A percentile compares a stretch with the other conserved stretches of the same genome.
Evolutionary conservation across 2,329 filamentous ascomycete genomes (phyloP).

Genomic region (Fusarium siculi): DNA sequence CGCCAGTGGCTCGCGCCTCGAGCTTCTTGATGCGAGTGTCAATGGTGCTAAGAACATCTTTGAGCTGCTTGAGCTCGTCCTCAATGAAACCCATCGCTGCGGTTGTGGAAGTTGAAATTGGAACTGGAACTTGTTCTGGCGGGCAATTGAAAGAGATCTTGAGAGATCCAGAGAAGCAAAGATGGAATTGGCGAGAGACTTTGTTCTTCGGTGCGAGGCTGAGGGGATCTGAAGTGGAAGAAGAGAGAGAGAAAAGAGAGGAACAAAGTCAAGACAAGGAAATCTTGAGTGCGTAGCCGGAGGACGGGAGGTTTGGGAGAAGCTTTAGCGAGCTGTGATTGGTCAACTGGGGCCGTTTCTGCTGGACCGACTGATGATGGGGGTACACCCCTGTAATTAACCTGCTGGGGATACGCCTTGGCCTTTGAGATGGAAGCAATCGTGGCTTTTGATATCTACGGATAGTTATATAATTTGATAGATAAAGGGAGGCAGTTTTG

Average conservation of each 20-base stretch:
- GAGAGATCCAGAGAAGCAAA: constrained; percentile 24
- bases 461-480: background rate
- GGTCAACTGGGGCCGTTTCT: constrained; percentile 28
- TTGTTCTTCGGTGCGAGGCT: constrained; percentile 27
- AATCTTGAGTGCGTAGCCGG: constrained; percentile 47
- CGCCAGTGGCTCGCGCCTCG: constrained; percentile 75
- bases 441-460: constrained; percentile 29
- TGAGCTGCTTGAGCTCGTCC: constrained; percentile 86
- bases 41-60: constrained; percentile 83
- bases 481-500: background rate
- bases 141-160: constrained; percentile 28
- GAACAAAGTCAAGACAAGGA: constrained; percentile 40
- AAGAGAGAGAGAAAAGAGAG: constrained; percentile 33
- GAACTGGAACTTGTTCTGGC: constrained; percentile 24
- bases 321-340: constrained; percentile 42
- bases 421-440: constrained; percentile 4
- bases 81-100: constrained; percentile 87
- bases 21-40: constrained; percentile 88
- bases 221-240: constrained; percentile 16
- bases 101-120: constrained; percentile 37
- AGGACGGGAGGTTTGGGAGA: constrained; percentile 45
- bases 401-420: constrained; percentile 34
- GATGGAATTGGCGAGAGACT: constrained; percentile 13
- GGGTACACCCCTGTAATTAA: constrained; percentile 25
- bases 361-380: constrained; percentile 35